phyloP scores from a whole-genome alignment of 495 filamentous ascomycete genomes.

The Talaromyces adpressus region DNA sequence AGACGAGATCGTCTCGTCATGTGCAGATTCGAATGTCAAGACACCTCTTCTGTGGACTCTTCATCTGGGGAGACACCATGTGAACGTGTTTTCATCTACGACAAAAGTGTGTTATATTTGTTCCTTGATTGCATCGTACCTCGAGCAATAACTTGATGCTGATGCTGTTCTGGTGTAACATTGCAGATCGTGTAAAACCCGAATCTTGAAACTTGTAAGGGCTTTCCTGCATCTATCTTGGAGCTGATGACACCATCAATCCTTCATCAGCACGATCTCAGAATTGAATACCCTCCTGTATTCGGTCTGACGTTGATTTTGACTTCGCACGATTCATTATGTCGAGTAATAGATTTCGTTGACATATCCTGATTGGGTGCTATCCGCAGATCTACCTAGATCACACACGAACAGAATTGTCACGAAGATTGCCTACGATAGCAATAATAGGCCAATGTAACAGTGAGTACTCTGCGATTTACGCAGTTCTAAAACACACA shows the following conservation, averaged over 20 bases:
- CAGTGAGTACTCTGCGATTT: not conserved
- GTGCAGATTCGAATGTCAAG: no score
- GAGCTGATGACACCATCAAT: not conserved
- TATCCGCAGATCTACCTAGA: not conserved
- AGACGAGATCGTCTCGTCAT: no score
- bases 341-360: not conserved
- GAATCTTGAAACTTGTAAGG: not conserved
- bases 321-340: not conserved
- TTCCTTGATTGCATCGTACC: not conserved
- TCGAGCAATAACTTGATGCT: not conserved
- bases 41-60: not conserved
- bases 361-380: not conserved
- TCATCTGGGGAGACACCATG: not conserved
- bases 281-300: not conserved
- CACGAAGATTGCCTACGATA: not conserved
- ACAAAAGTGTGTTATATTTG: not conserved
- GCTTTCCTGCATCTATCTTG: not conserved
- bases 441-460: not conserved
- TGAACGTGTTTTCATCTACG: not conserved
- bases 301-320: not conserved
- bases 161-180: not conserved
- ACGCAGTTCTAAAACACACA: not conserved
- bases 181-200: not conserved
- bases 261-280: not conserved
- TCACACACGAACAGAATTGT: not conserved